Evolutionary conservation across 2,329 filamentous ascomycete genomes (phyloP), one percentile per base, ranked within the genome.

Genomic region (Phyllosticta citrichinensis): DNA sequence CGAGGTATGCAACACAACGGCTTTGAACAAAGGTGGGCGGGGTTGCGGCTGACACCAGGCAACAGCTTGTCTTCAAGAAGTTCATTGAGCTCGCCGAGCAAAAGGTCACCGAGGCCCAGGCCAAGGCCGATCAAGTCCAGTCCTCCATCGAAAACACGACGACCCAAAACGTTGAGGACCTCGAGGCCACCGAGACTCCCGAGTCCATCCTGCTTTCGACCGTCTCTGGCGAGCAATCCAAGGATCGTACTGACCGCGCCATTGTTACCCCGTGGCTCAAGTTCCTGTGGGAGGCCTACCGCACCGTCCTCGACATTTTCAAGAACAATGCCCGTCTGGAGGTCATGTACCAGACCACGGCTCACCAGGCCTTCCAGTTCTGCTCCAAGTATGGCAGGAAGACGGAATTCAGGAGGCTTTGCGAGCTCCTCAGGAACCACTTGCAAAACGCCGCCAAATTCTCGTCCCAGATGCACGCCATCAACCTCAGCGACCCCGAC

Each of bases 231-330:
- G 94, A 99, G 80, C 93, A 97, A 78, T 96, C 93, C 63, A 88
- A 90, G 73, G 94, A 99, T 78, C 89, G 94, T 68, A 99, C 94
- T 69, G 94, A 99, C 80, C 88, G 94, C 70, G 94, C 94, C 72
- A 95, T 99, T 70, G 94, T 99, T 63, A 99, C 94, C 27, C 94
- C 94, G 63, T 99, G 94, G 94, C 85, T 99, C 71, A 99, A 99
- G 81, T 99, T 99, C 74, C 82, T 99, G 65, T 99, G 94, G 94
- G 94, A 99, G 81, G 96, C 94, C 17, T 99, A 99, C 81, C 89
- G 94, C 64, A 99, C 94, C 47, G 94, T 99, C 51, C 84, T 99
- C 71, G 94, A 99, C 71, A 99, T 99, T 71, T 86, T 99, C 71
- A 92, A 96, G 81, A 99, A 99, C 83, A 99, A 99, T 81, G 93